phyloP scores from a whole-genome alignment of 2,329 filamentous ascomycete species.

The Colletotrichum echinochloae region DNA sequence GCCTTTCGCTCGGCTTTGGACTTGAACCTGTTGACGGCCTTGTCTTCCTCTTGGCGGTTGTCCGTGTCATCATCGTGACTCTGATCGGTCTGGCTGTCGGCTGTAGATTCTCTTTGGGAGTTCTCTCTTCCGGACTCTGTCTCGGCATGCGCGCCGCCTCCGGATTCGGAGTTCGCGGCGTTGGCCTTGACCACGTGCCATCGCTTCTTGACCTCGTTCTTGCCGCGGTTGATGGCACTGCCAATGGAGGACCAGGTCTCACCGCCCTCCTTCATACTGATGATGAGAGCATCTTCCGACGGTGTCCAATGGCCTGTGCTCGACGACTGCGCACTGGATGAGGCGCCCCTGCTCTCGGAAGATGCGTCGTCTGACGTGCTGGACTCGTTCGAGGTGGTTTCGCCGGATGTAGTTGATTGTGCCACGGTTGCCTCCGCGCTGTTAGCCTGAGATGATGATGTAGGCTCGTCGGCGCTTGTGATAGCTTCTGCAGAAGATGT shows the following conservation, averaged over 20 bases:
- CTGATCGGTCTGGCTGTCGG: background rate
- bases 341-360: constrained; percentile 7
- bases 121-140: background rate
- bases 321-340: constrained; percentile 13
- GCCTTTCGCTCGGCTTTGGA: constrained; percentile 22
- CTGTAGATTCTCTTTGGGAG: background rate
- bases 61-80: background rate
- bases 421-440: background rate
- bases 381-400: constrained; percentile 22
- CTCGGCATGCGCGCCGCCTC: constrained; percentile 7
- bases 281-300: constrained; percentile 51
- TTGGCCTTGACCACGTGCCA: constrained; percentile 50
- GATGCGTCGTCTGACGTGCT: constrained; percentile 8
- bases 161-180: constrained; percentile 29
- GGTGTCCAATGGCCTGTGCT: constrained; percentile 46
- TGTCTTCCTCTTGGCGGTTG: background rate
- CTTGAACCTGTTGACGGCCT: constrained; percentile 16
- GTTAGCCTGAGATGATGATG: constrained; percentile 20
- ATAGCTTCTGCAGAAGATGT: constrained; percentile 4
- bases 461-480: background rate
- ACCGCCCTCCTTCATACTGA: constrained; percentile 50
- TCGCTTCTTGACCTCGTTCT: constrained; percentile 48
- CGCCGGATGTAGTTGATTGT: constrained; percentile 17
- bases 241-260: constrained; percentile 49
- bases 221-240: constrained; percentile 45